Evolutionary conservation across 208 protist species (phyloP), one percentile per base, ranked within the genome.

Genomic region (Leishmania major): DNA sequence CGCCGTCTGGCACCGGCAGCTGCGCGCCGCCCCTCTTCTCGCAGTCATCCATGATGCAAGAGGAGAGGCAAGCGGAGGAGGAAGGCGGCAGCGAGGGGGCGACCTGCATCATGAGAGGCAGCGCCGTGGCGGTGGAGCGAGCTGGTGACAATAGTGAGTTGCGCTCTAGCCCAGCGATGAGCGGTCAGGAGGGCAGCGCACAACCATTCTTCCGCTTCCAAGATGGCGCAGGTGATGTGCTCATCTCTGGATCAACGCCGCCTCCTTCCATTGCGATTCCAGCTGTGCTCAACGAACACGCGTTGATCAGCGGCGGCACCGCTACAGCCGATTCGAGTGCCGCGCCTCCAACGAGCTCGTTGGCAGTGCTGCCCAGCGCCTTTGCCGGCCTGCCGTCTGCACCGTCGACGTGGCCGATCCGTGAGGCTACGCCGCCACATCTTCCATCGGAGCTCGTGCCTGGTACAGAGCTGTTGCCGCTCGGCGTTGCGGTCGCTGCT

Each of bases 41-140:
- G 47, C 80, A 85, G 78, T 80, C 83, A 15, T 86, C 79, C 28
- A 51, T 84, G 53, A 70, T 85, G 60, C 76, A 84, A 35, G 82
- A 83, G 17, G 83, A 76, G 31, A 60, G 79, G 57, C 72, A 74
- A 51, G 75, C 57, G 59, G 73, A 51, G 70, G 72, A 25, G 28
- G 22, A 28, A n/a, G 73, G 47, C 10, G 57, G 53, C 19, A 37
- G 53, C 22, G 37, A 35, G 62, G 37, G 0, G 25, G 43, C 0
- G 76, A 10, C 15, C 2, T 40, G 28, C 8, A 62, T 35, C 49
- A 37, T 25, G 43, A 71, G 62, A 51, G 51, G 47, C 64, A 5
- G 66, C 6, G 51, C 31, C 17, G 51, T 28, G 28, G 37, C 25
- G 1, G 19, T 57, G 37, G 49, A n/a, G 10, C 73, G 73, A 66